These are phyloP conservation scores for Fusarium sororula DNA, from an alignment of 2,329 filamentous ascomycete genomes.

Conservation along the genomic window DNA sequence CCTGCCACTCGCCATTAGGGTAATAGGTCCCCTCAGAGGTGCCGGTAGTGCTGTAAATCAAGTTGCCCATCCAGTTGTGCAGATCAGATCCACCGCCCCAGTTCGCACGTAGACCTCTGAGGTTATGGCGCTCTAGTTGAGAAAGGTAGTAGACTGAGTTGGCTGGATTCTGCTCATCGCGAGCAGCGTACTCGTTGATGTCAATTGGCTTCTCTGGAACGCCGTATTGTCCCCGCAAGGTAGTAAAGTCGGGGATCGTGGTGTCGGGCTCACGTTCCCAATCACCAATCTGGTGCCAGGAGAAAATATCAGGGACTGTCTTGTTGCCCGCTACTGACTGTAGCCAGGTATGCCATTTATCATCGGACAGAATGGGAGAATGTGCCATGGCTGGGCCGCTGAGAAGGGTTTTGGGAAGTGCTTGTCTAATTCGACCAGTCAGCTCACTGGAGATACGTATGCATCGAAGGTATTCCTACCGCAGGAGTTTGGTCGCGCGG, in stretches of 20 bases:
- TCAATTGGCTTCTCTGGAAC: neutral
- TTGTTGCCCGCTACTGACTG: neutral
- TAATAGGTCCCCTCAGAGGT: neutral
- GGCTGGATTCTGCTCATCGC: neutral
- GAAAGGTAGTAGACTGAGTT: neutral
- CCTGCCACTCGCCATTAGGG: neutral
- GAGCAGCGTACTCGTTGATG: neutral
- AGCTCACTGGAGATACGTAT: rapidly evolving
- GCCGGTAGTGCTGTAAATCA: neutral
- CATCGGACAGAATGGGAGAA: neutral
- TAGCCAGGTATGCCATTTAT: neutral
- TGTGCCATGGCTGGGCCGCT: neutral
- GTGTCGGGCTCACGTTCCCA: neutral
- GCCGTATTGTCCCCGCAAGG: neutral
- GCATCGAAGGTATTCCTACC: rapidly evolving
- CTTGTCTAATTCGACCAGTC: neutral
- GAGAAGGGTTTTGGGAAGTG: neutral
- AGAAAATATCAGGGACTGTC: neutral
- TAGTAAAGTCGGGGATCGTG: neutral
- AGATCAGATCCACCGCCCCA: neutral
- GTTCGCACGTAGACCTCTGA: neutral
- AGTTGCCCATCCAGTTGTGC: neutral
- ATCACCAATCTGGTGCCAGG: neutral
- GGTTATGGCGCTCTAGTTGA: neutral
- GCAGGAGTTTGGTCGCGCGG: neutral